Evolutionary conservation across 73 alveolate species (phyloP).

Genomic region (Blepharisma stoltei): DNA sequence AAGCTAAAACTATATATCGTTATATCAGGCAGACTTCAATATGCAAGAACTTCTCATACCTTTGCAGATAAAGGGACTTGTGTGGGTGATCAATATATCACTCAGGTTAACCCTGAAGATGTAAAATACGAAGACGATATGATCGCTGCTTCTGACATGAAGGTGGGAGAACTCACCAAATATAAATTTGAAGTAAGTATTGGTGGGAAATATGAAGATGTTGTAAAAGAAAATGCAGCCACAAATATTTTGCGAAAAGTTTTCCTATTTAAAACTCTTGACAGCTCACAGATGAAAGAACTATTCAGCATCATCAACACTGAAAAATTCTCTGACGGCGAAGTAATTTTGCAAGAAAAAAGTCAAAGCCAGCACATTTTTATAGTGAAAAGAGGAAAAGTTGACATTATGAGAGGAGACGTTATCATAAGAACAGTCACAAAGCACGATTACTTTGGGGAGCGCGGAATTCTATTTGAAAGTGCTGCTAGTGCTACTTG

Average conservation of each 20-base stretch:
- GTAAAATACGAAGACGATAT: conserved; percentile 19
- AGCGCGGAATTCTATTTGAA: conserved; percentile 48
- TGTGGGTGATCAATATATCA: conserved; percentile 27
- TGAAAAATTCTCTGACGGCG: conserved; percentile 33
- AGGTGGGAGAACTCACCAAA: not conserved
- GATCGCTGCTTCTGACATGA: conserved; percentile 28
- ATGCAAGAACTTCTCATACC: conserved; percentile 26
- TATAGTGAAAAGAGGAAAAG: conserved; percentile 52
- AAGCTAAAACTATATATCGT: conserved; percentile 35
- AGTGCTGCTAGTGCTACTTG: conserved; percentile 44
- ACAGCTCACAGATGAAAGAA: conserved; percentile 33
- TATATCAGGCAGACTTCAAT: conserved; percentile 39
- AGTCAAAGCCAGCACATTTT: conserved; percentile 37
- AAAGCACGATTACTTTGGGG: conserved; percentile 61
- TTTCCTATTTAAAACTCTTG: conserved; percentile 41
- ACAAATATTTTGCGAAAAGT: conserved; percentile 36
- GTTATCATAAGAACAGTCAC: conserved; percentile 44
- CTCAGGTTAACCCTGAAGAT: conserved; percentile 29
- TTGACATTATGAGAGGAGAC: conserved; percentile 42
- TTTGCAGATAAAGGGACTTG: conserved; percentile 27
- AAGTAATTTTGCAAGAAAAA: conserved; percentile 42
- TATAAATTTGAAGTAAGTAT: conserved; percentile 16
- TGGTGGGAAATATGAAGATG: conserved; percentile 27
- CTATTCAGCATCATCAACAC: conserved; percentile 37
- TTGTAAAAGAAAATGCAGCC: conserved; percentile 29